Evolutionary conservation across 768 basidiomycete genomes (phyloP), one percentile per base, ranked within the genome.

Genomic region (Chalciporus pseudorubinellus): DNA sequence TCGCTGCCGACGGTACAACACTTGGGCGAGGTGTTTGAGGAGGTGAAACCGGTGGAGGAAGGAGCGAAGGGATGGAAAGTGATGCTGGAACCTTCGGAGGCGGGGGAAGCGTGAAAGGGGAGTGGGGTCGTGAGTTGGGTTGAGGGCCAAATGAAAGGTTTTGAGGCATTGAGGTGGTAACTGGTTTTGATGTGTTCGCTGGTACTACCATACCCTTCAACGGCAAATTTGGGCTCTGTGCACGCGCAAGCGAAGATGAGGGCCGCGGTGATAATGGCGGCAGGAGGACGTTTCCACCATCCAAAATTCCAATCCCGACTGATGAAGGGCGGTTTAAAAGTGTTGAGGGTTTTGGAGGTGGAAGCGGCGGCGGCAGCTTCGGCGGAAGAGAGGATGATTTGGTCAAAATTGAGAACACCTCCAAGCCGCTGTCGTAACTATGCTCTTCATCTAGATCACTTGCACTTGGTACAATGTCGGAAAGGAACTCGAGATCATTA

Each of bases 401-500:
- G 20, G 77, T 70, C 68, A 77, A 71, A 50, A 61, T 67, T 22
- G 74, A 69, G 16, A 83, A 63, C 16, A 67, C 70, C 50, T 67
- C 69, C 18, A 78, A 55, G 33, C 71, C 62, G 34, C 56, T 51
- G 20, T 61, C 67, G 12, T 72, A 65, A 26, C 70, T 67, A 16
- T 68, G 63, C 18, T 70, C 69, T 5, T 69, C 67, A 14, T 55
- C 54, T 14, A 70, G 75, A 50, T 82, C 80, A 44, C 58, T 64
- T 11, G 75, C 76, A 55, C 77, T 79, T 4, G 86, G 85, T 10
- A 80, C 85, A 49, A 73, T 75, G 64, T 84, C 87, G 29, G 81
- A 81, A 18, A 95, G 75, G 63, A 88, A 94, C 57, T 91, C 86
- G 24, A 95, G 74, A 64, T 95, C 93, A 51, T 89, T 84, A 1